Evolutionary conservation across 2,329 filamentous ascomycete species (phyloP), one percentile per base, ranked within the genome.

Genomic region (Colletotrichum sp.): DNA sequence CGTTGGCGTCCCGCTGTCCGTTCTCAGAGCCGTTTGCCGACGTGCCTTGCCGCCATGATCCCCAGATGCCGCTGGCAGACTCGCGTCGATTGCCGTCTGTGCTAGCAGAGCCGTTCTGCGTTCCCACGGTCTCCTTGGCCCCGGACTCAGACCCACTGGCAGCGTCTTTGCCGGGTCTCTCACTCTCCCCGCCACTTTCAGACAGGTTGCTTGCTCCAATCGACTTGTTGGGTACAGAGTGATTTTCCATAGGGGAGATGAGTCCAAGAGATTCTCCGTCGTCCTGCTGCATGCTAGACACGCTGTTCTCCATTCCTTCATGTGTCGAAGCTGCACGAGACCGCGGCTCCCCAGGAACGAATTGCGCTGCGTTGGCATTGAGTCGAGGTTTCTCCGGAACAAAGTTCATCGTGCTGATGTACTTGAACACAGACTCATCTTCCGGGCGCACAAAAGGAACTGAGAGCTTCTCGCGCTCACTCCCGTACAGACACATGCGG

Each of bases 381-480:
- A 93, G 84, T 78, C 90, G 92, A 10, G 89, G 88, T 81, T 88
- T 92, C 76, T 90, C 90, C 0, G 89, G 88, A 10, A 86, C 76
- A n/a, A 89, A 77, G 74, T 89, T 90, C 57, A 89, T 88, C 3
- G 94, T 96, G 80, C 88, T 92, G 65, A 99, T 89, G 79, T 93
- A 91, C 80, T 94, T 97, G 86, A 98, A 99, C 1, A 92, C 86
- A 5, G 88, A 89, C 72, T 98, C 95, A 80, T 98, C 94, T 83
- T 99, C 97, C 1, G 97, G 97, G 32, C 97, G 92, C 55, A 98
- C 96, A 79, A 99, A 94, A 3, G 97, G 97, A 39, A 99, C 93
- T 18, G 95, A 96, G 14, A 99, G 88, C 81, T 96, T 97, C 83
- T 95, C 95, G 61, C 94, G 91, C 74, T 98, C 95, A 81, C 95